These are phyloP conservation scores for Cutaneotrichosporon spelunceum DNA, from an alignment of 1,284 basidiomycete genomes.

Conservation along the genomic window DNA sequence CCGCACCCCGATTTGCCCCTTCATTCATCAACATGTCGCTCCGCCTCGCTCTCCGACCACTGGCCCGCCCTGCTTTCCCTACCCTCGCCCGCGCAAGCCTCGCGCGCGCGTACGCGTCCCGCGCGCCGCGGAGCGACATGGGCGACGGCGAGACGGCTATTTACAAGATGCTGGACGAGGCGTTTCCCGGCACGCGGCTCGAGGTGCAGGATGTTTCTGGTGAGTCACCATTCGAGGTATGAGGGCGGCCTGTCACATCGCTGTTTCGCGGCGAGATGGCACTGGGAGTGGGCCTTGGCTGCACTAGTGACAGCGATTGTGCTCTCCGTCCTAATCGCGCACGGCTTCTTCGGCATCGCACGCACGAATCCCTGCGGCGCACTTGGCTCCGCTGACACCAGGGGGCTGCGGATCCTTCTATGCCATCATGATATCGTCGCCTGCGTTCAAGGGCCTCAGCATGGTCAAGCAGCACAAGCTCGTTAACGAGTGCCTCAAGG, in stretches of 20 bases:
- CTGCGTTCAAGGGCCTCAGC: slow-evolving; percentile 77
- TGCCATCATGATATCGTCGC: slow-evolving; percentile 81
- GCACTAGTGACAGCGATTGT: too few relatives aligned
- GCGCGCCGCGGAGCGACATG: slow-evolving; percentile 19
- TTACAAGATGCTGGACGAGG: slow-evolving; percentile 65
- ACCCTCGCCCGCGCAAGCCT: neutral
- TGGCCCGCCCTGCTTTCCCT: neutral
- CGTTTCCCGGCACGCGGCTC: slow-evolving; percentile 70
- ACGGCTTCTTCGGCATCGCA: too few relatives aligned
- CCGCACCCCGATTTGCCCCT: neutral
- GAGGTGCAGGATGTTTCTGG: slow-evolving; percentile 87
- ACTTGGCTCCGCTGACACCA: slow-evolving; percentile 46
- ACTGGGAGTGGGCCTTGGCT: too few relatives aligned
- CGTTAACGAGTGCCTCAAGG: slow-evolving; percentile 81
- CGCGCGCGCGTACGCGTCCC: slow-evolving; percentile 17
- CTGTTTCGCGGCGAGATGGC: too few relatives aligned
- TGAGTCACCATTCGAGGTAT: slow-evolving; percentile 50
- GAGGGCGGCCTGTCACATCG: too few relatives aligned
- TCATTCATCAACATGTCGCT: slow-evolving; percentile 4
- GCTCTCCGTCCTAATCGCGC: too few relatives aligned
- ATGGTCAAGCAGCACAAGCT: slow-evolving; percentile 92
- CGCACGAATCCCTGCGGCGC: too few relatives aligned
- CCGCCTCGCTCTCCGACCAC: slow-evolving; percentile 7
- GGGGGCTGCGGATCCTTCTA: slow-evolving; percentile 97
- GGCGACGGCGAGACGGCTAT: slow-evolving; percentile 69